These are phyloP conservation scores for Candida endomychidarum DNA, from an alignment of 805 yeast species.

Conservation along the genomic window DNA sequence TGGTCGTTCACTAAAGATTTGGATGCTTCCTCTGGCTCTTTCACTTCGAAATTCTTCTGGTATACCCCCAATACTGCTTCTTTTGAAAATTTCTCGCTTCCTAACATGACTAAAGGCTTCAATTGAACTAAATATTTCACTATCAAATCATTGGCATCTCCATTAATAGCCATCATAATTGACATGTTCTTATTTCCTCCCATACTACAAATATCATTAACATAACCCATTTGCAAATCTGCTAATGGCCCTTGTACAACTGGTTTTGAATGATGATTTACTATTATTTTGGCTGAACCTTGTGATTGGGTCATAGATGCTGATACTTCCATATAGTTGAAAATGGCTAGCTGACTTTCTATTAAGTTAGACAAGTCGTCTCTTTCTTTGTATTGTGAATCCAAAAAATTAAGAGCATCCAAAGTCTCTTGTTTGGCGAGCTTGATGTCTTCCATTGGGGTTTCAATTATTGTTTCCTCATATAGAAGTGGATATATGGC, in stretches of 20 bases:
- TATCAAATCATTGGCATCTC: slow-evolving; percentile 9
- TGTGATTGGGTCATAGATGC: neutral
- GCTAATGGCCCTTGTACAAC: slow-evolving; percentile 29
- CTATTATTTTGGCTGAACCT: neutral
- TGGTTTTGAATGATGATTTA: neutral
- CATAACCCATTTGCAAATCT: slow-evolving; percentile 9
- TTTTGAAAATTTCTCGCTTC: neutral
- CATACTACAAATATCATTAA: slow-evolving; percentile 17
- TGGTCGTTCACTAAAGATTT: neutral
- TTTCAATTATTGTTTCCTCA: neutral
- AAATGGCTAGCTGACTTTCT: slow-evolving; percentile 3
- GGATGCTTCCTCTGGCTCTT: slow-evolving; percentile 1
- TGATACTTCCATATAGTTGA: neutral
- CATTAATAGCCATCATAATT: slow-evolving; percentile 16
- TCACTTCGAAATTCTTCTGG: neutral
- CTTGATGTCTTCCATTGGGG: neutral
- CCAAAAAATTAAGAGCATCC: neutral
- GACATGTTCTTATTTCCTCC: slow-evolving; percentile 16
- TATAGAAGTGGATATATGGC: slow-evolving; percentile 30
- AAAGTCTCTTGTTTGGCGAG: slow-evolving; percentile 13
- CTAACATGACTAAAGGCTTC: slow-evolving; percentile 27
- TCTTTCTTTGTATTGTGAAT: neutral
- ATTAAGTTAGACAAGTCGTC: slow-evolving; percentile 1
- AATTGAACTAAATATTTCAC: slow-evolving; percentile 25
- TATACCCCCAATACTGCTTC: neutral